Conservation (phyloP, 352 stramenopile genomes). For the Pythium pectinolyticum region DNA sequence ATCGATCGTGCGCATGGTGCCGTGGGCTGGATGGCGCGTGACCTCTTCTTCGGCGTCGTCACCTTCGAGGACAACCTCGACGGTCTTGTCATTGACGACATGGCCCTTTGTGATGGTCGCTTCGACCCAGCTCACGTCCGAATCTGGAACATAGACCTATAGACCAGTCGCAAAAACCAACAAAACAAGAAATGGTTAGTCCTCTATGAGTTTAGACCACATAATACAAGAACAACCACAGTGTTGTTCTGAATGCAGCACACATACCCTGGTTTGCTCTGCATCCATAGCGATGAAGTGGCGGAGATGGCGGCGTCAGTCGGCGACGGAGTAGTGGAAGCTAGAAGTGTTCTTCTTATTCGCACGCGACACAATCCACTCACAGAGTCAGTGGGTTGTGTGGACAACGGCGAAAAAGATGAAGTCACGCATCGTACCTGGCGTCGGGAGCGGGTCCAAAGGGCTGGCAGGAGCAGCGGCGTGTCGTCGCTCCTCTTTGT, state of each 20-base stretch:
- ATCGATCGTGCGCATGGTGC: constrained; percentile 49
- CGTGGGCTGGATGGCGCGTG: constrained; percentile 59
- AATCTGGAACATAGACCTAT: constrained; percentile 84
- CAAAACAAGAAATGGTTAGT: constrained; percentile 4
- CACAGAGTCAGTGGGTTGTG: constrained; percentile 12
- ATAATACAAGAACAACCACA: background rate
- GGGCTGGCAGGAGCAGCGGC: background rate
- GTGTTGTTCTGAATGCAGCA: background rate
- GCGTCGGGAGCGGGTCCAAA: background rate
- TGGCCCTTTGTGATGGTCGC: constrained; percentile 82
- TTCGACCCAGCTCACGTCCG: constrained; percentile 79
- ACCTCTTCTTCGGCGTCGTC: constrained; percentile 68
- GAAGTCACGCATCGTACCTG: constrained; percentile 18
- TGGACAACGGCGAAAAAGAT: constrained; percentile 35
- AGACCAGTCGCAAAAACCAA: background rate
- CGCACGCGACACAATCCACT: constrained; percentile 18
- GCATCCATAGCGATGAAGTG: constrained; percentile 27
- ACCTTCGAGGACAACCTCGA: constrained; percentile 74
- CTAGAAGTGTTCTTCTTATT: constrained; percentile 4
- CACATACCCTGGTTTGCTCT: constrained; percentile 33
- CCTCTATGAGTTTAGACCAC: background rate
- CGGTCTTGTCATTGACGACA: constrained; percentile 74
- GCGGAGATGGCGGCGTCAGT: background rate
- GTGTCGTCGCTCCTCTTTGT: constrained; percentile 14
- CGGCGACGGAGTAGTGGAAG: background rate